These are phyloP conservation scores for Hanseniaspora guilliermondii DNA, from an alignment of 805 yeast species.

Conservation along the genomic window DNA sequence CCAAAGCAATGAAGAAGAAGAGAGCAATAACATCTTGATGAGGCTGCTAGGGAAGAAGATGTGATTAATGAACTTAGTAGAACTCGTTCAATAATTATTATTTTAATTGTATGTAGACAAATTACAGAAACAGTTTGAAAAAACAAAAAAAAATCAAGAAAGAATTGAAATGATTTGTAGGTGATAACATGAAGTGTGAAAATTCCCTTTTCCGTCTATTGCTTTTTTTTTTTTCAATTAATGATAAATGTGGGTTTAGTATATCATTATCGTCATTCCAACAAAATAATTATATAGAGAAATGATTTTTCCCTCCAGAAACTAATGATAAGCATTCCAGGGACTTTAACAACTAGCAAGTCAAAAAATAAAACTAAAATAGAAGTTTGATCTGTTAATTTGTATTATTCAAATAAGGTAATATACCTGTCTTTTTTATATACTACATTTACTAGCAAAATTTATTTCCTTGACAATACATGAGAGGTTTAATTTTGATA, in stretches of 20 bases:
- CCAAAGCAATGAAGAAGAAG: neutral
- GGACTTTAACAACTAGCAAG: too few species aligned
- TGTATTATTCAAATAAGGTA: too few species aligned
- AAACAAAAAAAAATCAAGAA: neutral
- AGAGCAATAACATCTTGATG: conserved; percentile 2
- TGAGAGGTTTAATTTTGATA: neutral
- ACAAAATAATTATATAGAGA: too few species aligned
- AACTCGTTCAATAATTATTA: neutral
- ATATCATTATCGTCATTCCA: too few species aligned
- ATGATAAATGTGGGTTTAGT: neutral
- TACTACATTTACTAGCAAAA: too few species aligned
- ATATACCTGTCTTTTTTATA: too few species aligned
- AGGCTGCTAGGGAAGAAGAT: conserved; percentile 6
- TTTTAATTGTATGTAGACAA: neutral
- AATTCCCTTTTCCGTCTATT: neutral
- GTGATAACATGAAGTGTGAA: too few species aligned
- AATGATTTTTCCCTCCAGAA: neutral
- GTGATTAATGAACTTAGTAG: neutral
- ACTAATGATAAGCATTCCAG: too few species aligned
- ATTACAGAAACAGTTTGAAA: too few species aligned
- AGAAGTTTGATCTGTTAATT: too few species aligned
- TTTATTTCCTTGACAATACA: too few species aligned
- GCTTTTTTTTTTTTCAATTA: neutral
- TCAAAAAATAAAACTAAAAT: too few species aligned
- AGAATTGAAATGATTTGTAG: neutral